Evolutionary conservation across 352 stramenopile species (phyloP), one percentile per base, ranked within the genome.

Genomic region (Phytophthora sp.): DNA sequence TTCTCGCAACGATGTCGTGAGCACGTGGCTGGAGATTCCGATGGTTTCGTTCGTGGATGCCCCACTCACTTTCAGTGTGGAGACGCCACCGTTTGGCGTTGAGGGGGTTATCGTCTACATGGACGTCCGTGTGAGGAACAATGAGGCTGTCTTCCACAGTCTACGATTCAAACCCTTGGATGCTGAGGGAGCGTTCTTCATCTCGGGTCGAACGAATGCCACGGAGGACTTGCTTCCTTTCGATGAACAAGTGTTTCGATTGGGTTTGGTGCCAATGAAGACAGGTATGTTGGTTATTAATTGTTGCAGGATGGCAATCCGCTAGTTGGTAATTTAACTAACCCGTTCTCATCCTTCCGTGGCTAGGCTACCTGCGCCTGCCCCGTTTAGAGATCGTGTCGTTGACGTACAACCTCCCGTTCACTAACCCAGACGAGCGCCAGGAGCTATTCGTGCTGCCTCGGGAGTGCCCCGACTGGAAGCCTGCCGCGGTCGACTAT

Each of bases 331-430:
- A 26, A 54, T 46, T 61, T 47, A 64, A 63, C n/a, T 57, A 9
- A 20, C 47, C 46, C 23, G 50, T 29, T 16, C 67, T 31, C 36
- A 27, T 62, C 3, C 38, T 54, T 50, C 3, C 26, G 21, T 46
- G 31, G 26, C 27, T 54, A 93, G 84, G 84, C 5, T 93, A 90
- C 61, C 52, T 93, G 21, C 78, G 78, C 1, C 69, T 93, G 20
- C 85, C 85, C 18, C 78, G 84, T 29, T 63, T 94, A 53, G 86
- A 94, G 77, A 90, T 94, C 62, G 77, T 80, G 46, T 92, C 84
- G 42, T 63, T 88, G 49, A 91, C 82, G 42, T 79, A 88, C 73
- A 90, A 73, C 21, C 47, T 79, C 42, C 74, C 85, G 38, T 83
- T 90, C 56, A 83, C 74, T 13, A 88, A 82, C 56, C 77, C 80